These are phyloP conservation scores for Penicillium sp. DNA, from an alignment of 2,329 filamentous ascomycete genomes.

Conservation along the genomic window DNA sequence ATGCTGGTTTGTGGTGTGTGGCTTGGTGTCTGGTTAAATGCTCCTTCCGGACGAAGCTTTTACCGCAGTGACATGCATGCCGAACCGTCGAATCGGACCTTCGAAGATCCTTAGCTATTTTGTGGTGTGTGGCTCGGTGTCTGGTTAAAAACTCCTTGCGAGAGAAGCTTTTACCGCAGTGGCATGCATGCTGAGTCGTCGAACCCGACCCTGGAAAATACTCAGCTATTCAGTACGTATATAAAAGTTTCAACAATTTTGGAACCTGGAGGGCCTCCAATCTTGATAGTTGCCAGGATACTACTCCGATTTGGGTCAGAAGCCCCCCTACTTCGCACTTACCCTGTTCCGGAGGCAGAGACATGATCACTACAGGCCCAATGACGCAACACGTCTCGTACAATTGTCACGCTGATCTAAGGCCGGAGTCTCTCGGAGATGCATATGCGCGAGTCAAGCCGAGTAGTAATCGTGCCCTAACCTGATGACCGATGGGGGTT, in stretches of 20 bases:
- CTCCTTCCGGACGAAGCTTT: conserved; percentile 6
- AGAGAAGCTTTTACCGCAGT: conserved; percentile 8
- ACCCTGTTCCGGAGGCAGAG: neutral
- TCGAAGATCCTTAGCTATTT: too few relatives aligned
- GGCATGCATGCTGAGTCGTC: conserved; percentile 4
- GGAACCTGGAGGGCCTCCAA: neutral
- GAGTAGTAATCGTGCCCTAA: neutral
- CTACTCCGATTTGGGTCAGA: neutral
- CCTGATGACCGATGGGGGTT: neutral
- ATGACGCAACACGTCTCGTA: neutral
- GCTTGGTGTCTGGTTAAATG: conserved; percentile 11
- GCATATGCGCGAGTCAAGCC: neutral
- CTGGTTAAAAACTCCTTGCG: conserved; percentile 7
- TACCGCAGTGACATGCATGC: conserved; percentile 9
- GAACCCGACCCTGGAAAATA: neutral
- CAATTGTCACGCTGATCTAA: neutral
- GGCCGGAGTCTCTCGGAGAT: neutral
- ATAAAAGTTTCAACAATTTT: too few relatives aligned
- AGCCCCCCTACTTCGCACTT: neutral
- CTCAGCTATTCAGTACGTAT: neutral
- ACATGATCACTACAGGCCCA: neutral
- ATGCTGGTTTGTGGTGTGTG: neutral
- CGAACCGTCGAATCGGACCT: neutral
- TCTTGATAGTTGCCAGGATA: neutral
- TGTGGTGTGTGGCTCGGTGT: conserved; percentile 7